Percentiles rank a stretch among this genome's conserved stretches.
Conservation (phyloP, 805 yeast species). For the Ascoidea rubescens region DNA sequence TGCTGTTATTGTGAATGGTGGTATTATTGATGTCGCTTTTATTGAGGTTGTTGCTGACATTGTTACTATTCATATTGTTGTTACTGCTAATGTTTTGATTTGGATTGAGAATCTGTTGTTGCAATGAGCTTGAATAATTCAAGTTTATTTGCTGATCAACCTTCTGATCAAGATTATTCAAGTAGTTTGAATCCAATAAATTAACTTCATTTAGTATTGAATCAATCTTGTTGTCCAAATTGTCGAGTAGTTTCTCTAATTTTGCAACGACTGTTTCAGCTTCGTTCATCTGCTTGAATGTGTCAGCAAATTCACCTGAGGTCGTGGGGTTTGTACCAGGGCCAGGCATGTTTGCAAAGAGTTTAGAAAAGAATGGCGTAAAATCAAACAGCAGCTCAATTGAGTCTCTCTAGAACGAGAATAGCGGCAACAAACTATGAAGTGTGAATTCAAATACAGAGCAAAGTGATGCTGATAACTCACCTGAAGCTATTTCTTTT, state of each 20-base stretch:
- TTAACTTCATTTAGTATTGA: constrained; percentile 35
- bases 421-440: neutral
- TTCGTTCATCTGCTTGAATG: constrained; percentile 46
- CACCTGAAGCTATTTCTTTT: neutral
- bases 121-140: neutral
- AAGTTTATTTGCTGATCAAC: no score
- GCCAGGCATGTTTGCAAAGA: neutral
- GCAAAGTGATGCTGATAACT: neutral
- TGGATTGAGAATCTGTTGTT: neutral
- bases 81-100: neutral
- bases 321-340: neutral
- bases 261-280: constrained; percentile 54
- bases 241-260: constrained; percentile 52
- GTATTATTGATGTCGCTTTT: no score
- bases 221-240: constrained; percentile 52
- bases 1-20: no score
- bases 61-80: neutral
- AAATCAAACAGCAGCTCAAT: neutral
- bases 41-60: neutral
- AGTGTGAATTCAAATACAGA: neutral
- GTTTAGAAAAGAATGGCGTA: neutral
- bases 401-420: no score
- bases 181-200: constrained; percentile 7
- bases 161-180: neutral
- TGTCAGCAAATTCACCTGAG: constrained; percentile 31